Base-by-base conservation (phyloP, 2,329 filamentous ascomycete species). In the Clarireedia homoeocarpa region DNA sequence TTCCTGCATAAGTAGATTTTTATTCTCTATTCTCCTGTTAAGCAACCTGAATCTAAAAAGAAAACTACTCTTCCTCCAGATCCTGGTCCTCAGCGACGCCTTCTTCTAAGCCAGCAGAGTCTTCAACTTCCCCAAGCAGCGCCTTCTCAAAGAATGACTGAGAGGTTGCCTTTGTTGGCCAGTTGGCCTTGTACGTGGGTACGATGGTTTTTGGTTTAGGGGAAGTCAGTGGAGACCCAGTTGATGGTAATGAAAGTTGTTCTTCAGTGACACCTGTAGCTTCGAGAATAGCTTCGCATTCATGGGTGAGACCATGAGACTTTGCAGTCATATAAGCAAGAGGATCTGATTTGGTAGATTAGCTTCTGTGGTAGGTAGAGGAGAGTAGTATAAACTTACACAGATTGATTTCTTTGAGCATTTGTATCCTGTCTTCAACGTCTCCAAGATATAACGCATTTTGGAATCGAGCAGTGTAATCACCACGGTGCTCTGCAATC, bases 341-440 rank as follows among this genome's bases (percentile, higher is more conserved):
- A n/a, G 94, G 91, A 69, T 97, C 85, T 88, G 36, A 6, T 17
- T 36, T 5, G 15, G 26, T 50, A 17, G n/a, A 64, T 75, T 69
- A 76, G 71, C 58, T 20, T 55, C 67, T 51, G 39, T 36, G 27
- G 20, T 39, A 27, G 15, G 30, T 39, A 27, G 15, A 26, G 40
- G 12, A 0, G 9, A 36, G 27, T 6, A 3, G n/a, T 17, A 0
- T 15, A 4, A 49, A 62, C 85, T 75, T 75, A 88, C 85, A 96
- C 61, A 96, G 81, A 69, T 97, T 92, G 65, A 96, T 91, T 72
- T 99, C 94, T 74, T 97, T 96, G 77, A 99, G 94, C 89, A 99
- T 95, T 68, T 97, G 89, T 70, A 99, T 95, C 66, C 91, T 82
- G 67, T 91, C 91, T 65, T 95, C 87, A 5, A 95, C 86, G 69